Conservation (phyloP, 2,329 filamentous ascomycete genomes). For the Dendrostoma leiphaemia region DNA sequence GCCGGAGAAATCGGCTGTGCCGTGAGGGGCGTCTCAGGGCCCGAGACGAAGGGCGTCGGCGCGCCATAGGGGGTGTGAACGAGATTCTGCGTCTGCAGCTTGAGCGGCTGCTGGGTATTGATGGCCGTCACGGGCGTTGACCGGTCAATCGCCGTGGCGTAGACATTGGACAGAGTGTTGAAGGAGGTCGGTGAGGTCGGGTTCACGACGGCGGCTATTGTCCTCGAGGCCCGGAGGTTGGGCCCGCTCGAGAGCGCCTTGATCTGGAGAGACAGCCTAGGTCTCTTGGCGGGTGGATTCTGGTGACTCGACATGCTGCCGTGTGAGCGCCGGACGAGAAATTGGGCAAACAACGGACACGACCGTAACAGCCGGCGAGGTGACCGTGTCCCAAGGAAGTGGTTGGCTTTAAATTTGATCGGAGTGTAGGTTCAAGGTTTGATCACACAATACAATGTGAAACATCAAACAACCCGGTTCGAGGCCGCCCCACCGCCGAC, state of each 20-base stretch:
- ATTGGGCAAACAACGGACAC: not conserved
- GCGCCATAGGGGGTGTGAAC: slow-evolving; percentile 29
- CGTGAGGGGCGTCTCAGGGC: slow-evolving; percentile 54
- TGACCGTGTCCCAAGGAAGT: not conserved
- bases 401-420: not conserved
- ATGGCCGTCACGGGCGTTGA: slow-evolving; percentile 52
- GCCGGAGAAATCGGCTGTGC: slow-evolving; percentile 49
- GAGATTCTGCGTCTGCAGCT: slow-evolving; percentile 35
- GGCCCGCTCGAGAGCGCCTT: slow-evolving; percentile 36
- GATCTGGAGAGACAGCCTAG: slow-evolving; percentile 52
- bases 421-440: not conserved
- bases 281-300: slow-evolving; percentile 42
- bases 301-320: slow-evolving; percentile 25
- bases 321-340: not conserved
- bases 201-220: slow-evolving; percentile 46
- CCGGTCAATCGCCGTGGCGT: slow-evolving; percentile 61
- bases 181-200: slow-evolving; percentile 61
- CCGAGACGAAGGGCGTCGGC: slow-evolving; percentile 44
- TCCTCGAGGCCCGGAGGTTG: slow-evolving; percentile 39
- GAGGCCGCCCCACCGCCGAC: not conserved
- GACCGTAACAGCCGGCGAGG: not conserved
- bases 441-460: slow-evolving; percentile 9
- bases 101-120: slow-evolving; percentile 39
- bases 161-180: slow-evolving; percentile 66
- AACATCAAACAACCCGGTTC: slow-evolving; percentile 8